Evolutionary conservation across 306 rosid species (phyloP), one percentile per base, ranked within the genome.

Genomic region (Fagus crenata): DNA sequence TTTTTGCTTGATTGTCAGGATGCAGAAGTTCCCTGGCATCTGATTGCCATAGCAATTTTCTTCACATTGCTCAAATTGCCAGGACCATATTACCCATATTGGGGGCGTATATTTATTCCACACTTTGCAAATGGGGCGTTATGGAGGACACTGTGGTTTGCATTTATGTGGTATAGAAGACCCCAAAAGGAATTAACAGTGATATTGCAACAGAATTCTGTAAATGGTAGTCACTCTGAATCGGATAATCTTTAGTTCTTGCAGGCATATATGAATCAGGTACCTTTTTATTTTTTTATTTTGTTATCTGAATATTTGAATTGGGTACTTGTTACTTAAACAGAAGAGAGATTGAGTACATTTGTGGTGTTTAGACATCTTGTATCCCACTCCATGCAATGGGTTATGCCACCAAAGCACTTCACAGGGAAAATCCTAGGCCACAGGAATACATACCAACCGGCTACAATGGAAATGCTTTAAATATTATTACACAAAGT

Each of bases 11-110:
- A 41, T 81, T 86, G 78, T 84, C 96, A 95, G 97, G 93, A 85
- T 80, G 91, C 95, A 53, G 85, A 91, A 89, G 89, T 92, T 78
- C 97, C 98, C 2, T 92, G 99, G 96, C 96, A 96, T 91, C 87
- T 96, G 83, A 87, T 95, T 75, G 87, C 81, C 43, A 75, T 86
- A 75, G 92, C 97, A 9, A 75, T 86, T 71, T 84, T 92, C 82
- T 95, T 88, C 96, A 86, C 97, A 9, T 56, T 95, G 81, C 69
- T 95, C 83, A 95, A 95, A 82, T 75, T 90, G 77, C 96, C 95
- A 0, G 97, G 97, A 41, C 97, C 99, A n/a, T 88, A 82, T 84
- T 92, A 88, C 56, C 97, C 99, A 37, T 95, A 80, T 39, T 90
- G 93, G 97, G 97, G 97, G 41, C 92, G 96, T 64, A 81, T 95